Evolutionary conservation across 2,329 filamentous ascomycete species (phyloP).

Genomic region (Myriosclerotinia scirpicola): DNA sequence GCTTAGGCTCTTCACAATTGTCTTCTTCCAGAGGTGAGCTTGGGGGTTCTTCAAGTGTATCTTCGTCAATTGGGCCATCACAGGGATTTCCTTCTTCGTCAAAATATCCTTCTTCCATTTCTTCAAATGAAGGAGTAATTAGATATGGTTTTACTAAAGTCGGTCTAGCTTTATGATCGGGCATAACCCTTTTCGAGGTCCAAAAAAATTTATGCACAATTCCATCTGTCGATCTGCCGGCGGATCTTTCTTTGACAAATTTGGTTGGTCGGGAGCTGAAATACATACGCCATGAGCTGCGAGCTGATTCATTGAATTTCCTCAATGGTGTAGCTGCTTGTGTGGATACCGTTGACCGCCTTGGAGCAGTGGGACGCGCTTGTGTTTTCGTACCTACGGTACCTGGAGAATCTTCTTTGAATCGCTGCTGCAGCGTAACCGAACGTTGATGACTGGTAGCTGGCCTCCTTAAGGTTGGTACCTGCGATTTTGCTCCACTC

Average conservation of each 20-base stretch:
- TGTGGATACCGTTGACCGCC: conserved; percentile 23
- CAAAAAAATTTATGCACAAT: conserved; percentile 32
- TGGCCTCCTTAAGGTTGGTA: conserved; percentile 67
- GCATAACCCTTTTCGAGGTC: conserved; percentile 38
- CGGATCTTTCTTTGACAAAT: conserved; percentile 35
- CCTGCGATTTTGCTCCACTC: conserved; percentile 57
- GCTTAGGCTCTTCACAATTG: conserved; percentile 42
- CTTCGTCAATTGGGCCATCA: conserved; percentile 33
- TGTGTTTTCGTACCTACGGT: conserved; percentile 29
- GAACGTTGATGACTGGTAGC: conserved; percentile 79
- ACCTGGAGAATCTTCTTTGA: conserved; percentile 34
- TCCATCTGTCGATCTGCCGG: conserved; percentile 36
- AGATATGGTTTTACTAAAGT: conserved; percentile 39
- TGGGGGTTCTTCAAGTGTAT: conserved; percentile 9
- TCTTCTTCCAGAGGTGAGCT: conserved; percentile 16
- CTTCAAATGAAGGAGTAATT: conserved; percentile 30
- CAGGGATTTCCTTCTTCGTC: conserved; percentile 35
- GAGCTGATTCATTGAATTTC: conserved; percentile 30
- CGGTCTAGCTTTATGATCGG: conserved; percentile 35
- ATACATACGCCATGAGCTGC: conserved; percentile 38
- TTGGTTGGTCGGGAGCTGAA: conserved; percentile 40
- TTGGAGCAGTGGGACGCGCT: conserved; percentile 26
- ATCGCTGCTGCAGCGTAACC: conserved; percentile 61
- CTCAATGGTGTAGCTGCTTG: conserved; percentile 29
- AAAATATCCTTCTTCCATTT: conserved; percentile 26